phyloP scores from a whole-genome alignment of 2,329 filamentous ascomycete species.

The Fusarium veterinarium region DNA sequence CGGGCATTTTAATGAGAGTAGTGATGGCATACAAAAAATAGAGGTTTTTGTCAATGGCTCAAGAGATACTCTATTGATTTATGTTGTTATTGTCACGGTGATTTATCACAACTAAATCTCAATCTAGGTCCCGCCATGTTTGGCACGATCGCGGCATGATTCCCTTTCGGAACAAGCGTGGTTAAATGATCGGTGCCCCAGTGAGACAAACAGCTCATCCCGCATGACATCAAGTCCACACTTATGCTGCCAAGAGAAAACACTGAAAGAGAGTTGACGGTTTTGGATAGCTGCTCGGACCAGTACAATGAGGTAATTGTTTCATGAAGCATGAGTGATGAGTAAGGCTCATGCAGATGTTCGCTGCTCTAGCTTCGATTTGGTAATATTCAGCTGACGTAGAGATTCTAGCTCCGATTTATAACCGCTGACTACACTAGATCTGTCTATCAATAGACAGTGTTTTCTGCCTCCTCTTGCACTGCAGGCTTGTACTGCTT shows the following conservation, averaged over 20 bases:
- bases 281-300: too few relatives aligned
- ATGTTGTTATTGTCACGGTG: accelerated
- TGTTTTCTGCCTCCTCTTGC: slow-evolving; percentile 5
- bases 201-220: not conserved
- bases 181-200: not conserved
- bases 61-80: accelerated
- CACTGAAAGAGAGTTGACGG: accelerated
- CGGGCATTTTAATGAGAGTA: not conserved
- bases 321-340: not conserved
- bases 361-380: not conserved
- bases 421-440: not conserved
- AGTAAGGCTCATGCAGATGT: not conserved
- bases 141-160: not conserved
- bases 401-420: not conserved
- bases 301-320: not conserved
- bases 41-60: accelerated
- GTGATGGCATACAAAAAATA: too few relatives aligned
- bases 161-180: not conserved
- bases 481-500: slow-evolving; percentile 12
- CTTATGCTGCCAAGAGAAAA: not conserved
- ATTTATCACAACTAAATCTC: accelerated
- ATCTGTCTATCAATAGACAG: not conserved
- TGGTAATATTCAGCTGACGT: not conserved
- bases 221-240: not conserved
- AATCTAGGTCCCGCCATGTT: accelerated